Base-by-base conservation (phyloP, 176 grass and related monocot species). In the Eleusine indica region DNA sequence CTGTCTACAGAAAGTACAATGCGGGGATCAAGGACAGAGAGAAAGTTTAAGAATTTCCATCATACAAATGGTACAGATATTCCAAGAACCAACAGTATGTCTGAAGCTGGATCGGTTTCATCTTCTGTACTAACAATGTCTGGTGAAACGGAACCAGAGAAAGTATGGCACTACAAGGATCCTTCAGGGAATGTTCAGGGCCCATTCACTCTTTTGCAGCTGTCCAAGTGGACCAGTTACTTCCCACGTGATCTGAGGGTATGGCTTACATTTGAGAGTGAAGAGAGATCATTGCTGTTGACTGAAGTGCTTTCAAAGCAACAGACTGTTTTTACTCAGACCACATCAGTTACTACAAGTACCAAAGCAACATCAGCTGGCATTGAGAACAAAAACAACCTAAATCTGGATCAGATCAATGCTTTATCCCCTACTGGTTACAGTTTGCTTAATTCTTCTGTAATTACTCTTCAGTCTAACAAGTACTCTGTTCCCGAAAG, bases 111-210 rank as follows among this genome's bases (percentile, higher is more conserved):
- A 38, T 25, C 80, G 63, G 9, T 75, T 70, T 65, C 87, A 73
- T 85, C 61, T 44, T 83, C 84, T 61, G 84, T 61, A 52, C 48
- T 52, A 68, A 86, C 73, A 68, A 25, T 79, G 72, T 74, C 85
- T 76, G 78, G 82, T 68, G 79, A 71, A 60, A 82, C 38, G 28
- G 97, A 93, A 66, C 90, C 86, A 68, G 97, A 99, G 78, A 99
- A 89, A 74, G 97, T 99, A 38, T 99, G 97, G 97, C 93, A 96
- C 71, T 99, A 99, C 71, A 93, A 91, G 87, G 93, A 99, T 91
- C 96, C 96, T 53, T 82, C 77, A 86, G 96, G 96, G 83, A 90
- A 78, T 85, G 81, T 99, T 87, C 97, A 96, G 75, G 97, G 97
- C 21, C 97, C 97, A 30, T 99, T 96, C 76, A 90, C 93, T 73